Percentiles rank a stretch among this genome's conserved stretches.
These are phyloP conservation scores for Acrodontium crateriforme DNA, from an alignment of 2,329 filamentous ascomycete genomes.

Conservation along the genomic window DNA sequence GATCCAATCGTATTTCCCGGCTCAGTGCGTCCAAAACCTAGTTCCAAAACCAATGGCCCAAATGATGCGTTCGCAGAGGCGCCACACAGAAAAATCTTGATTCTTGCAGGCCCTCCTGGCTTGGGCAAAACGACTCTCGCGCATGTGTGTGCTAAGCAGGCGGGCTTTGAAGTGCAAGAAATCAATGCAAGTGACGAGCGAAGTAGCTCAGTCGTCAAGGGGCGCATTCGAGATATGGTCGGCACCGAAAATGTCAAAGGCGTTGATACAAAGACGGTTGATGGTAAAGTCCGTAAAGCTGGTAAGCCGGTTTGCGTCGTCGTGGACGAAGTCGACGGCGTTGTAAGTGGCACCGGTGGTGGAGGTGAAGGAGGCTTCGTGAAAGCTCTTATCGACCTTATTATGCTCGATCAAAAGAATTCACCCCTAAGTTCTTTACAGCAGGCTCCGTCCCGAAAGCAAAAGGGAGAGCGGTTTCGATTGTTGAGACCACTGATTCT, in stretches of 20 bases:
- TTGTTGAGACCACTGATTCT: constrained; percentile 79
- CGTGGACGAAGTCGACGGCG: constrained; percentile 93
- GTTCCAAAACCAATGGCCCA: constrained; percentile 30
- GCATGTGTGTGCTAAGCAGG: constrained; percentile 88
- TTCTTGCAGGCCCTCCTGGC: constrained; percentile 83
- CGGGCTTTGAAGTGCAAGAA: constrained; percentile 90
- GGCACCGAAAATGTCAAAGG: constrained; percentile 87
- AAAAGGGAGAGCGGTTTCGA: constrained; percentile 74
- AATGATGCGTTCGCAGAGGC: constrained; percentile 44
- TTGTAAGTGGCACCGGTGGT: constrained; percentile 63
- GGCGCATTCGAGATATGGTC: constrained; percentile 77
- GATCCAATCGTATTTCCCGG: constrained; percentile 84
- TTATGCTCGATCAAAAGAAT: constrained; percentile 77
- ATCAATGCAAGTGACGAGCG: constrained; percentile 97
- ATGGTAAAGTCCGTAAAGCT: constrained; percentile 50
- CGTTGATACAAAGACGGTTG: constrained; percentile 39
- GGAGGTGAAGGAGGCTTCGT: constrained; percentile 89
- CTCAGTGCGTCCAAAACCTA: constrained; percentile 44
- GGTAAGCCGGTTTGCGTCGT: constrained; percentile 84
- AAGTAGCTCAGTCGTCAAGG: constrained; percentile 77
- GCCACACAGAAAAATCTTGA: constrained; percentile 70
- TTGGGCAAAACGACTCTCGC: constrained; percentile 92
- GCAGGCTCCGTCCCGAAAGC: constrained; percentile 36
- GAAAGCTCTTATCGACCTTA: constrained; percentile 83
- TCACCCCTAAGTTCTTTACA: constrained; percentile 26